A percentile compares a stretch with the other conserved stretches of the same genome.
phyloP scores from a whole-genome alignment of 345 rosid species.

The Eucalyptus grandis region DNA sequence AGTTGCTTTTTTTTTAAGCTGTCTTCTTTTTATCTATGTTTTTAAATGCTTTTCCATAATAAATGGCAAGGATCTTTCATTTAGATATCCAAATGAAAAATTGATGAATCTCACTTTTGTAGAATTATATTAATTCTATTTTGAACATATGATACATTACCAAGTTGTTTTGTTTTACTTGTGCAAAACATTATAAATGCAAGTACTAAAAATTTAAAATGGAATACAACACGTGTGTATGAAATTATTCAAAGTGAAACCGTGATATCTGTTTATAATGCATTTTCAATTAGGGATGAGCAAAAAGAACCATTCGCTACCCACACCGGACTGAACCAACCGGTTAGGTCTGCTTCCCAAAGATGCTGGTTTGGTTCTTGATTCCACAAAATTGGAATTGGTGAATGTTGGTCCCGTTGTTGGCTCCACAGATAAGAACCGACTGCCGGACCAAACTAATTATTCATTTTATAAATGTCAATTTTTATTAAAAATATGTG shows the following conservation, averaged over 20 bases:
- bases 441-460: rapidly evolving
- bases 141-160: neutral
- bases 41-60: neutral
- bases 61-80: neutral
- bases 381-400: too few species aligned
- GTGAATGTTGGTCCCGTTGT: too few species aligned
- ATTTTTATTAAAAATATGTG: too few species aligned
- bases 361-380: too few species aligned
- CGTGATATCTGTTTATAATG: neutral
- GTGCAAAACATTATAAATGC: neutral
- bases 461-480: too few species aligned
- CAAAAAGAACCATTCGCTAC: too few species aligned
- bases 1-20: neutral
- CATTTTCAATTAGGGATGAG: neutral
- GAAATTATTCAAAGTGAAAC: neutral
- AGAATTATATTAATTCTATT: neutral
- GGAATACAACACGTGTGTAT: too few species aligned
- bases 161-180: neutral
- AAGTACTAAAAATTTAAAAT: too few species aligned
- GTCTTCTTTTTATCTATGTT: neutral
- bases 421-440: too few species aligned
- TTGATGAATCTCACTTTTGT: neutral
- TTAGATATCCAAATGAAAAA: too few species aligned
- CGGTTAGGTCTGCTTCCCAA: too few species aligned
- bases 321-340: too few species aligned